These are phyloP conservation scores for Phytophthora litchii DNA, from an alignment of 352 stramenopile genomes.

Conservation along the genomic window DNA sequence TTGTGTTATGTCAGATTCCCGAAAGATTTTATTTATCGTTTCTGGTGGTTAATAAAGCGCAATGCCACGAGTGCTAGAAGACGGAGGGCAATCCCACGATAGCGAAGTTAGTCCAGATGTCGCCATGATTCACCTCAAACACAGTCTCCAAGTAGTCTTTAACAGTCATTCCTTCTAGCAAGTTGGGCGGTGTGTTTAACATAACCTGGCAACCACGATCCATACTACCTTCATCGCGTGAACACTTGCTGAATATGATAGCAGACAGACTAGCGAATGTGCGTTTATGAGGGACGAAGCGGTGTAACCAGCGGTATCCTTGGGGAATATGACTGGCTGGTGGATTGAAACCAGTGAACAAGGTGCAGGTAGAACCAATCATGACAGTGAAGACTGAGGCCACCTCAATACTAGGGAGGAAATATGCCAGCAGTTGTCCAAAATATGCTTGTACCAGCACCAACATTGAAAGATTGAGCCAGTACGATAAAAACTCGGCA, in stretches of 20 bases:
- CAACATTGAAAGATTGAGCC: conserved; percentile 43
- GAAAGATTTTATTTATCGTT: not conserved
- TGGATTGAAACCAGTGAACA: conserved; percentile 49
- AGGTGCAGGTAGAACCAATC: conserved; percentile 38
- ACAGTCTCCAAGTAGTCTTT: conserved; percentile 38
- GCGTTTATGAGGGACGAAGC: conserved; percentile 32
- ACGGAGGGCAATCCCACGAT: conserved; percentile 33
- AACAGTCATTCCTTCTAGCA: conserved; percentile 29
- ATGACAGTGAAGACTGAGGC: conserved; percentile 37
- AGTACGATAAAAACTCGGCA: conserved; percentile 40
- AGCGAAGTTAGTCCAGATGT: conserved; percentile 27
- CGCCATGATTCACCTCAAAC: conserved; percentile 36
- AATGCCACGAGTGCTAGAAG: conserved; percentile 31
- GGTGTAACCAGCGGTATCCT: conserved; percentile 38
- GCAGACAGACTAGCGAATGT: conserved; percentile 34
- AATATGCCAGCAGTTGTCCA: conserved; percentile 46
- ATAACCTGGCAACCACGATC: conserved; percentile 23
- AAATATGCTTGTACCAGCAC: conserved; percentile 56
- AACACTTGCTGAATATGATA: conserved; percentile 32
- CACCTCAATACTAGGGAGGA: conserved; percentile 38
- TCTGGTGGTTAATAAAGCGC: conserved; percentile 21
- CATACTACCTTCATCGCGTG: conserved; percentile 1
- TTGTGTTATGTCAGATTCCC: too few species aligned
- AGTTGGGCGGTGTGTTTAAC: conserved; percentile 20
- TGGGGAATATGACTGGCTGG: conserved; percentile 31